Evolutionary conservation across 768 basidiomycete species (phyloP).

Genomic region (Gloeophyllum trabeum): DNA sequence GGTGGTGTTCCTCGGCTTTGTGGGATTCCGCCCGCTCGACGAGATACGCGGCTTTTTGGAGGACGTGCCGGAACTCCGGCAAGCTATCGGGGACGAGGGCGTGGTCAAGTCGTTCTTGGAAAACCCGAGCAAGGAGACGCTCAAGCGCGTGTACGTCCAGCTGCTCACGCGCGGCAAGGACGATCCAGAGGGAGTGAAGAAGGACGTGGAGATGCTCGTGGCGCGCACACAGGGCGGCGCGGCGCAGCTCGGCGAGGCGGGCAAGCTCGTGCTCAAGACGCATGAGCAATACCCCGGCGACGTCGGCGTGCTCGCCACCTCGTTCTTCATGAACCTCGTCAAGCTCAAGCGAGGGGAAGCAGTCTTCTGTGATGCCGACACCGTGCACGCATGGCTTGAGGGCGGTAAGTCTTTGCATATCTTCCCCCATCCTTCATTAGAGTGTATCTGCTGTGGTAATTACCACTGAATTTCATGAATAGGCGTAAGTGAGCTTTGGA

Average conservation of each 20-base stretch:
- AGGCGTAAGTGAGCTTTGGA: no score
- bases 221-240: slow-evolving; percentile 8
- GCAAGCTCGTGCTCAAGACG: slow-evolving; percentile 26
- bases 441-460: no score
- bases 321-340: slow-evolving; percentile 43
- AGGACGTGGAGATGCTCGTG: slow-evolving; percentile 21
- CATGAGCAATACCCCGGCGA: slow-evolving; percentile 41
- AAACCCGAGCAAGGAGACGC: slow-evolving; percentile 16
- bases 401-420: slow-evolving; percentile 27
- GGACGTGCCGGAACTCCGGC: slow-evolving; percentile 30
- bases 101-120: slow-evolving; percentile 20
- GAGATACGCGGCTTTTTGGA: slow-evolving; percentile 29
- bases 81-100: slow-evolving; percentile 23
- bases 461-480: not conserved
- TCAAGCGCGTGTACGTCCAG: slow-evolving; percentile 29
- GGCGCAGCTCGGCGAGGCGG: slow-evolving; percentile 6
- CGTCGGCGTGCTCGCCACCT: slow-evolving; percentile 37
- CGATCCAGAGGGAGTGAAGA: slow-evolving; percentile 18
- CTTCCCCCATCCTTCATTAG: not conserved
- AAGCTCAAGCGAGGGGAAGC: slow-evolving; percentile 37
- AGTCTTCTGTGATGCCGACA: slow-evolving; percentile 42
- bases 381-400: slow-evolving; percentile 47
- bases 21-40: slow-evolving; percentile 40
- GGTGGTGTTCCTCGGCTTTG: slow-evolving; percentile 28
- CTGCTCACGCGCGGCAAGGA: slow-evolving; percentile 26